Conservation (phyloP, 106 monocot genomes). For the Ottelia alismoides region DNA sequence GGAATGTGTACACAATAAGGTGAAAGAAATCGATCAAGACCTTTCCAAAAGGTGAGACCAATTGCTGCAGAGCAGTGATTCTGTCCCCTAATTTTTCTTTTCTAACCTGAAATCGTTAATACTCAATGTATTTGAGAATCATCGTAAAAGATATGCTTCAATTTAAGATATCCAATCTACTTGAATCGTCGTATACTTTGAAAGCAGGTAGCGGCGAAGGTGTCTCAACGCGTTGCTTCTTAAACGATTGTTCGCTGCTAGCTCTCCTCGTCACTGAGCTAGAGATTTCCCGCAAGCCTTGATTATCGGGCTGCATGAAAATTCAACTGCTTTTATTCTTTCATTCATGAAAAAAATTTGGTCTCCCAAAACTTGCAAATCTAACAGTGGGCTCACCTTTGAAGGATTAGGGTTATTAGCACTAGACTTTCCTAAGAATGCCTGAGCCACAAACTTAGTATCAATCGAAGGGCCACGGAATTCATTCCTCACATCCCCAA, state of each 20-base stretch:
- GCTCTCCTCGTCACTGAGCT: slow-evolving; percentile 22
- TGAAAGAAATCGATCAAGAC: slow-evolving; percentile 15
- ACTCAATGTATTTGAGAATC: too few relatives aligned
- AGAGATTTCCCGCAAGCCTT: slow-evolving; percentile 15
- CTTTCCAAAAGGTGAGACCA: slow-evolving; percentile 83
- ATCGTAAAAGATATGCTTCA: too few relatives aligned
- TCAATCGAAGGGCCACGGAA: background rate
- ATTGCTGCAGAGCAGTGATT: slow-evolving; percentile 70
- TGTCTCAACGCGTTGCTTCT: slow-evolving; percentile 58
- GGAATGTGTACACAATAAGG: background rate
- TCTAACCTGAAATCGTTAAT: slow-evolving; percentile 64
- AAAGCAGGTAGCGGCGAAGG: slow-evolving; percentile 73
- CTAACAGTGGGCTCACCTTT: slow-evolving; percentile 14
- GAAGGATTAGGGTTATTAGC: slow-evolving; percentile 1
- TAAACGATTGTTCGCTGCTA: slow-evolving; percentile 31
- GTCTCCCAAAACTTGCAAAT: background rate
- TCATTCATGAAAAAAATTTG: background rate
- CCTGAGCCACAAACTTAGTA: slow-evolving; percentile 5
- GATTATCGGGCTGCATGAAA: slow-evolving; percentile 19
- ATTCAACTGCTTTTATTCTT: background rate
- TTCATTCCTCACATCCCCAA: background rate
- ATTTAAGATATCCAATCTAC: too few relatives aligned
- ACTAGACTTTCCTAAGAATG: slow-evolving; percentile 28
- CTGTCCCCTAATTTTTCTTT: slow-evolving; percentile 78
- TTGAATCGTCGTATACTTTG: too few relatives aligned